These are phyloP conservation scores for Chlorella sp. DNA, from an alignment of 139 green algal species.

Conservation along the genomic window DNA sequence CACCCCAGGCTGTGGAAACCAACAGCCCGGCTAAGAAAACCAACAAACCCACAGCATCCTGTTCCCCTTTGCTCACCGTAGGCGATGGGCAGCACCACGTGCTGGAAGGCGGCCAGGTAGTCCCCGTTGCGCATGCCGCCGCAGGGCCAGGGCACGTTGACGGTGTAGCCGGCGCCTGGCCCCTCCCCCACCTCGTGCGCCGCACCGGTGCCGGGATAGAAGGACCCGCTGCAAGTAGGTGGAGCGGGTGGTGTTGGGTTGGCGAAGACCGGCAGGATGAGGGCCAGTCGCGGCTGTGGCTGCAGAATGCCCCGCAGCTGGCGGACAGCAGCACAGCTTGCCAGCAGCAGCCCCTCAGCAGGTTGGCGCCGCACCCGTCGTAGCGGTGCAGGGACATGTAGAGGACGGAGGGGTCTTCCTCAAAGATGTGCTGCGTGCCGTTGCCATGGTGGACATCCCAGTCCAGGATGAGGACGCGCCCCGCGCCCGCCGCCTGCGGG, in stretches of 20 bases:
- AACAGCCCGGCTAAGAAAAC: neutral
- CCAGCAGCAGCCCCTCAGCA: too few relatives aligned
- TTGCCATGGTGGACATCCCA: constrained; percentile 72
- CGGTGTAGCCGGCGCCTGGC: constrained; percentile 59
- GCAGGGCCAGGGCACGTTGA: constrained; percentile 77
- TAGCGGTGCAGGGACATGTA: constrained; percentile 70
- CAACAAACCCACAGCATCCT: too few relatives aligned
- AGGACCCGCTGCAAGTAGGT: constrained; percentile 15
- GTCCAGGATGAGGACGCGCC: constrained; percentile 55
- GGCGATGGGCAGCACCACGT: constrained; percentile 78
- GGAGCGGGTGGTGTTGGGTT: too few relatives aligned
- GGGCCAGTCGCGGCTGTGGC: neutral
- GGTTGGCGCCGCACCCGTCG: constrained; percentile 19
- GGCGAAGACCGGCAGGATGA: neutral
- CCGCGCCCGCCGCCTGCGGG: constrained; percentile 23
- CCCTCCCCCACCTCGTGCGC: constrained; percentile 41
- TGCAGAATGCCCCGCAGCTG: neutral
- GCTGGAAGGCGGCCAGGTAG: constrained; percentile 69
- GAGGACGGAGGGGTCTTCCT: constrained; percentile 66
- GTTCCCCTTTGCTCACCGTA: constrained; percentile 13
- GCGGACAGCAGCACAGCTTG: neutral
- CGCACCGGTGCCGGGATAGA: constrained; percentile 47
- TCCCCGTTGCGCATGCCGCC: constrained; percentile 53
- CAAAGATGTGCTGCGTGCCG: constrained; percentile 76
- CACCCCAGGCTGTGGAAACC: neutral